Evolutionary conservation across 2,329 filamentous ascomycete species (phyloP), one percentile per base, ranked within the genome.

Genomic region (Dryadomyces quercus-mongolicae): DNA sequence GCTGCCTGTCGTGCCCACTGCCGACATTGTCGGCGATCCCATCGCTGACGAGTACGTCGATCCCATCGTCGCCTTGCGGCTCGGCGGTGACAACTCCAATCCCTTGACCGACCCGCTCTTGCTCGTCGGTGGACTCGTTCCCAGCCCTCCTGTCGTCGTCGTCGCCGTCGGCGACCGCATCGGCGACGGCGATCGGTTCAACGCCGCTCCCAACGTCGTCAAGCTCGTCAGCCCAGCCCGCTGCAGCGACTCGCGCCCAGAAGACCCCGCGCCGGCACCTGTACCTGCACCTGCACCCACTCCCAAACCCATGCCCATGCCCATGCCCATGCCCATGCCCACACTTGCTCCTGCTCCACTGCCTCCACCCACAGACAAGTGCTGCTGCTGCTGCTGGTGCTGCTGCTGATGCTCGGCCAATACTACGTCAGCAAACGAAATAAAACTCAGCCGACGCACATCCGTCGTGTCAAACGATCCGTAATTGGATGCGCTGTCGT

Each of bases 381-480:
- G 44, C 45, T 57, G 49, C 18, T 57, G 56, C 31, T 59, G 55
- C 38, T 59, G 57, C 13, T 57, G 56, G 22, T 59, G 58, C 45
- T 60, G 59, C 31, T 58, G 56, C 18, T 60, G 57, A 42, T 92
- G 87, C 66, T 93, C 88, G 38, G 85, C 80, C 66, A 95, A 89
- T 44, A 97, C 89, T 10, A 97, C 89, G 63, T 97, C 92, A 57
- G 92, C 91, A 68, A 97, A 97, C 8, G 90, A 95, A 65, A 97
- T 95, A 71, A 97, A 97, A 67, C 87, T 93, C 58, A 97, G 71
- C 21, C 92, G 82, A 48, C 88, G 84, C 18, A 94, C 80, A 63
- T 95, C 91, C 49, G 81, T 77, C 43, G 77, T 79, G 63, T 95
- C 90, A 57, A 92, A 73, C 48, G 84, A 82, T 36, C 85, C 88